Evolutionary conservation across 176 grass and related monocot genomes (phyloP), one percentile per base, ranked within the genome.

Genomic region (Eleusine coracana): DNA sequence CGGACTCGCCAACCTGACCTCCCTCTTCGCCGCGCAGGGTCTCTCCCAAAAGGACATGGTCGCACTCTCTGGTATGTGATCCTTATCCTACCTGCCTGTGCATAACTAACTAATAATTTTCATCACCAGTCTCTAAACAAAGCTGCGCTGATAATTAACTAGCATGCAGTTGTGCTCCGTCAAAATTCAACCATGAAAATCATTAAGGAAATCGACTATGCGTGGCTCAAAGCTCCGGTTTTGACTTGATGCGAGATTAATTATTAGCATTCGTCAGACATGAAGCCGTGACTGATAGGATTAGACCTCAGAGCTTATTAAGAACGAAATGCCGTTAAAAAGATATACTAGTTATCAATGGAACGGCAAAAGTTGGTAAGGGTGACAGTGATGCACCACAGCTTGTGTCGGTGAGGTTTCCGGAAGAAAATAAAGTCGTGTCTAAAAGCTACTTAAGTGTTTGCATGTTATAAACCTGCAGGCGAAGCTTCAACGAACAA

Each of bases 11-110:
- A 91, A 84, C 86, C 92, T 94, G 14, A 94, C 76, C 0, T 86
- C 92, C 17, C 78, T 72, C 21, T 94, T 91, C 62, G 82, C 86
- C 8, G 80, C 88, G 11, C 75, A 94, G 40, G 92, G 92, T 2
- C 88, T 94, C 80, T 91, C 92, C 20, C 27, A 80, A 3, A 78
- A 78, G 21, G 89, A 94, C 50, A 87, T 94, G 89, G 89, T 94
- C 54, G 92, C 92, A 5, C 86, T 94, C n/a, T 74, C 86, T 40
- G 92, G 92, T 76, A 54, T 10, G 11, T 42, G 0, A 42, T 42
- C 4, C 40, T 7, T 3, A 42, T 7, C 40, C 40, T 42, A 42
- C 40, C 41, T 44, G 41, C 41, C 41, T 44, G 6, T 46, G 44
- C 44, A 8, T 46, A 10, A 8, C 44, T 46, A 34, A 34, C 31